Evolutionary conservation across 139 green algal species (phyloP), one percentile per base, ranked within the genome.

Genomic region (Nannochloris sp.): DNA sequence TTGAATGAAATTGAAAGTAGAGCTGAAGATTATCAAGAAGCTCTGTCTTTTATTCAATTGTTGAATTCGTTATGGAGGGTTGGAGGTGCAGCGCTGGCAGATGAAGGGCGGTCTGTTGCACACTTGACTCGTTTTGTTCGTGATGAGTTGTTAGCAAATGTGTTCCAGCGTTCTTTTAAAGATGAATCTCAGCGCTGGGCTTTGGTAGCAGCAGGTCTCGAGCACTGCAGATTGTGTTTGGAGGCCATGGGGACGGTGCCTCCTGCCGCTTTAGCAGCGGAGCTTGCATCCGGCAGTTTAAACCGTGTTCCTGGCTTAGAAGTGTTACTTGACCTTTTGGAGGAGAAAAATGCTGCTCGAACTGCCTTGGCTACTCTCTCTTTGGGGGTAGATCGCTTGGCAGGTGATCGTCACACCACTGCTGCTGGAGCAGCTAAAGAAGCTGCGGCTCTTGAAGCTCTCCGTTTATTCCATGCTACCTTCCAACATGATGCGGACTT

Each of bases 1-100:
- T 73, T 92, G 9, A 83, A 81, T 37, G 86, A 92, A 67, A 79
- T 91, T 23, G 84, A 91, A 72, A 51, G 65, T 1, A 46, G 70
- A 0, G 48, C 61, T 1, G 79, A 93, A 64, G 81, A 90, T 38
- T 93, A 89, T 59, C 61, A 54, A 3, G 86, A 93, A 64, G 81
- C 71, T 0, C 38, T 89, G 2, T 75, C 81, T 0, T 87, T 93
- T 44, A 61, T 92, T 23, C 59, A 56, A 1, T 72, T 92, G 33
- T 68, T 92, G 30, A 92, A 91, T 60, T 56, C 66, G 13, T 63
- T 92, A 55, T 67, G 85, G 67, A 64, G 37, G 14, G 64, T 63
- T 29, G 27, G 27, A 27, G 58, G 48, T 29, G 46, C 30, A 6
- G 32, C 24, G n/a, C 59, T 87, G 42, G 63, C 72, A 1, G 76